Base-by-base conservation (phyloP, 1,284 basidiomycete genomes). In the Leccinum pseudoinsigne region DNA sequence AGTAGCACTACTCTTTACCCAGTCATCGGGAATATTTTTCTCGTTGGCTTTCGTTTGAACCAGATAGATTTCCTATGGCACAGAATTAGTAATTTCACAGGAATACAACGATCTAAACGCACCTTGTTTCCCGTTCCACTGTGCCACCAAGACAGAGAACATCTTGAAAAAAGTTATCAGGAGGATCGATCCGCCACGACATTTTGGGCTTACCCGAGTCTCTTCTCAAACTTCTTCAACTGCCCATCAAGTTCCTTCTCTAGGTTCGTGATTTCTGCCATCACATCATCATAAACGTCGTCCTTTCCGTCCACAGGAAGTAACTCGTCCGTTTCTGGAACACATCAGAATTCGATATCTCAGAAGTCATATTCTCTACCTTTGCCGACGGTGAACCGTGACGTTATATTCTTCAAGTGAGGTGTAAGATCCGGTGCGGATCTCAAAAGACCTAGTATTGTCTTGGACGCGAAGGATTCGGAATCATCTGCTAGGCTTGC, bases 221-320 rank as follows among this genome's bases (percentile, higher is more conserved):
- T 80, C 71, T 84, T 83, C 76, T 86, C 78, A 53, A 90, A 82
- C 61, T 82, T 82, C 68, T 83, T 81, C 60, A 95, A 78, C 56
- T 88, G 81, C 10, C 78, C 79, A 28, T 93, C 84, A n/a, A 98
- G 80, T 56, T 84, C 82, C 34, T 81, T 78, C 76, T 96, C 94
- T 53, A 95, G 77, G 3, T 79, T 79, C 4, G 76, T 71, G 45
- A 95, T 92, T 69, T 92, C 90, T 36, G 80, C 77, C 73, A 87
- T 85, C 53, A 95, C 84, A 12, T 79, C 81, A 72, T 97, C 95
- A 69, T 93, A 97, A 28, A 83, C 86, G 36, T 89, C 86, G 69
- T 97, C 94, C 68, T 91, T 92, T n/a, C 93, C 94, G 34, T 85
- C 81, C 55, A 84, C 82, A 2, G 95, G 95, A 23, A 92, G 77